Evolutionary conservation across 768 basidiomycete genomes (phyloP).

Genomic region (Mycena maculata): DNA sequence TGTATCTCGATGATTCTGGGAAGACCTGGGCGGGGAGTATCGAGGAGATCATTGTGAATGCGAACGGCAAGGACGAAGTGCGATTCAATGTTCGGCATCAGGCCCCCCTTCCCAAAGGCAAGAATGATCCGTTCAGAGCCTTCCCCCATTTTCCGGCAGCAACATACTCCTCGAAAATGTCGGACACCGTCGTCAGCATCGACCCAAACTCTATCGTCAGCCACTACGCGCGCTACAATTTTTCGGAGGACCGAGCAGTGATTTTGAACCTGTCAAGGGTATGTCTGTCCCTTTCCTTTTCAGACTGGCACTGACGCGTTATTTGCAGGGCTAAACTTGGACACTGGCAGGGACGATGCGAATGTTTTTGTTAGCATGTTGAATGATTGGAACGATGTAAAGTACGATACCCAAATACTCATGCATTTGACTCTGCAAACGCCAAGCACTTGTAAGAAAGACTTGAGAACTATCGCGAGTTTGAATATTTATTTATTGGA

Average conservation of each 20-base stretch:
- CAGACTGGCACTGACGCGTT: background rate
- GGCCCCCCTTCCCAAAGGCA: constrained; percentile 10
- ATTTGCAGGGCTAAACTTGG: background rate
- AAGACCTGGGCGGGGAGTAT: constrained; percentile 15
- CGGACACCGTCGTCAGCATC: background rate
- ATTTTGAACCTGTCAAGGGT: constrained; percentile 6
- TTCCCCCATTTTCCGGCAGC: constrained; percentile 20
- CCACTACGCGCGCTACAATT: constrained; percentile 19
- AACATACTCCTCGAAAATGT: constrained; percentile 16
- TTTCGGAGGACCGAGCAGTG: constrained; percentile 7
- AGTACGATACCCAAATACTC: no score
- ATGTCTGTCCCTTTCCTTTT: constrained; percentile 35
- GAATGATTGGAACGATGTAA: no score
- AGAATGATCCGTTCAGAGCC: constrained; percentile 17
- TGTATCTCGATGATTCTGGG: constrained; percentile 1
- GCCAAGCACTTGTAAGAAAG: no score
- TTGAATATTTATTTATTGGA: no score
- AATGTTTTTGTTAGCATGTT: background rate
- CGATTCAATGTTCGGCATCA: constrained; percentile 13
- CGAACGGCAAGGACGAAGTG: background rate
- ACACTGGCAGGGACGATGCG: background rate
- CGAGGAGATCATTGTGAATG: background rate
- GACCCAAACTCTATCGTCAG: constrained; percentile 1
- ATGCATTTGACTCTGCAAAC: no score
- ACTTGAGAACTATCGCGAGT: no score